A percentile compares a stretch with the other conserved stretches of the same genome.
Evolutionary conservation across 352 stramenopile genomes (phyloP).

Genomic region (Globisporangium carolinianum): DNA sequence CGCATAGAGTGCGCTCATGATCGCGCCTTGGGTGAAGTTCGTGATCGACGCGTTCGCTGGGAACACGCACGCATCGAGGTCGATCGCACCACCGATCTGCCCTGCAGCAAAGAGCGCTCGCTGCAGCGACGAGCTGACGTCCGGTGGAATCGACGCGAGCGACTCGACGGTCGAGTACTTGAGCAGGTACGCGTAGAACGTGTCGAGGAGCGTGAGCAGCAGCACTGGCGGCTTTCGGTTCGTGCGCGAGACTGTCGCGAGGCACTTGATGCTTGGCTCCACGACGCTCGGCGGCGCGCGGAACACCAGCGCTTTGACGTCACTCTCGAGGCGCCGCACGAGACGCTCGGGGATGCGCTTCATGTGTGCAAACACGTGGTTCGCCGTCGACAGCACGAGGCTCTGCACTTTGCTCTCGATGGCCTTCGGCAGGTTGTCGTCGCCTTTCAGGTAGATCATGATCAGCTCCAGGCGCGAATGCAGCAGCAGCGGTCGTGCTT

Average conservation of each 20-base stretch:
- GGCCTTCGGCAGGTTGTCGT: slow-evolving; percentile 45
- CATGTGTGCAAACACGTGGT: slow-evolving; percentile 43
- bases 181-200: slow-evolving; percentile 51
- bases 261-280: slow-evolving; percentile 63
- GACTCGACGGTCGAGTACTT: slow-evolving; percentile 37
- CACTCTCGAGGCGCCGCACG: slow-evolving; percentile 34
- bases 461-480: slow-evolving; percentile 56
- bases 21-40: slow-evolving; percentile 35
- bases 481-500: slow-evolving; percentile 56
- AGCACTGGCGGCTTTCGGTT: slow-evolving; percentile 35
- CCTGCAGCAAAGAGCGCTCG: slow-evolving; percentile 67
- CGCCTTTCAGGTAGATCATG: slow-evolving; percentile 62
- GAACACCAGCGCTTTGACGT: slow-evolving; percentile 62
- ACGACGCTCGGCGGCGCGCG: slow-evolving; percentile 78
- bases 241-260: slow-evolving; percentile 41
- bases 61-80: slow-evolving; percentile 45
- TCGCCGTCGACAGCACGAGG: slow-evolving; percentile 54
- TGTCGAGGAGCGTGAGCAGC: slow-evolving; percentile 58
- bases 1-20: slow-evolving; percentile 59
- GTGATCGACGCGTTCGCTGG: slow-evolving; percentile 16
- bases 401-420: slow-evolving; percentile 52
- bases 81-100: slow-evolving; percentile 56
- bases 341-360: slow-evolving; percentile 45
- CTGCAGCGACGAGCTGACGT: slow-evolving; percentile 47
- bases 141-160: slow-evolving; percentile 23